Base-by-base conservation (phyloP, 495 filamentous ascomycete genomes). In the Neurospora sp. region DNA sequence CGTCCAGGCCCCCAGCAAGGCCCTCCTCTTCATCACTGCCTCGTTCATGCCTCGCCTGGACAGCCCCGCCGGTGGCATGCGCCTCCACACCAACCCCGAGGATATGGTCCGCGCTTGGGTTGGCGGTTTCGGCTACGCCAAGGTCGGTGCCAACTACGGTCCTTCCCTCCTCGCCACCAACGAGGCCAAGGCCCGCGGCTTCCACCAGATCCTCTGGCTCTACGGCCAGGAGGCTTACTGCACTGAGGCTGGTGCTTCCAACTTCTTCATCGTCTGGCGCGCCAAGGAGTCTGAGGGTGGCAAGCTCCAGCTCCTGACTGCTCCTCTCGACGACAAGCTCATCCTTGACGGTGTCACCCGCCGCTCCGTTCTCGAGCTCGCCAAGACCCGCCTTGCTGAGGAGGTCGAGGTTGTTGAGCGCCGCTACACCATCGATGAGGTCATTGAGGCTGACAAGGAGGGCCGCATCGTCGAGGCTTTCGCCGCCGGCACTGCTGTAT, bases 121-220 rank as follows among this genome's bases (percentile, higher is more conserved):
- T 38, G 94, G 94, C 46, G 94, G 94, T 38, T 96, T 95, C 78
- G 94, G 94, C 0, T 93, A 90, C 76, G 93, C 93, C 70, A 97
- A 97, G 83, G 89, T 97, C 12, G 93, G 93, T 69, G 94, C 94
- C 37, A 97, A 97, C 85, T 97, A 97, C 80, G 94, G 93, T 0
- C 94, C 94, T 8, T 89, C 86, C 35, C 84, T 97, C 49, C 86
- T 92, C 73, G 91, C 93, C 2, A 93, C 94, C 60, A 84, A 86
- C 44, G 90, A 93, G 79, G 94, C 94, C 9, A 83, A 87, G 72
- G 85, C 83, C 12, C 80, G 86, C 72, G 94, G 94, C 4, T 97
- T 90, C 76, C 87, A 94, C 77, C 94, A 97, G 85, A 91, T 97
- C 39, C 87, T 97, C n/a, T 97, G 94, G 94, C 86, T 97, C 70